phyloP scores from a whole-genome alignment of 192 early-diverging fungal species.

The Podila epicladia region DNA sequence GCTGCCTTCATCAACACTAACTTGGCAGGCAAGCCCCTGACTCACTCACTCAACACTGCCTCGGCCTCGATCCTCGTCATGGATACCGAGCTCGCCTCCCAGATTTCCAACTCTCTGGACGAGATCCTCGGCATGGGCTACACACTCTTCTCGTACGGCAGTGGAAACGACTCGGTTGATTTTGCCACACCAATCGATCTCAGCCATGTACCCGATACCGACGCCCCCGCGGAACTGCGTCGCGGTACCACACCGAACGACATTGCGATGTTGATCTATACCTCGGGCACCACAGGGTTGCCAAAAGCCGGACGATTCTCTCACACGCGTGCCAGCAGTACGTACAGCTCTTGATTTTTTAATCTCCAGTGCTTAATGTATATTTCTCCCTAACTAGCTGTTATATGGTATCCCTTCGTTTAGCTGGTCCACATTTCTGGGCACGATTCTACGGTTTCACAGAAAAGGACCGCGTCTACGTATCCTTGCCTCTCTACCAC shows the following conservation, averaged over 20 bases:
- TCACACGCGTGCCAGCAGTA: slow-evolving; percentile 49
- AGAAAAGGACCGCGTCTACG: slow-evolving; percentile 63
- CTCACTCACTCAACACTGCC: slow-evolving; percentile 54
- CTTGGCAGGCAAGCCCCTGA: slow-evolving; percentile 53
- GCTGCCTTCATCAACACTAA: slow-evolving; percentile 74
- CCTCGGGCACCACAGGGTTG: slow-evolving; percentile 69
- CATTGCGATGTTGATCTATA: slow-evolving; percentile 57
- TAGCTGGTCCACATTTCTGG: slow-evolving; percentile 26
- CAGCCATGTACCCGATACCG: slow-evolving; percentile 8
- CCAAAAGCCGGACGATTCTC: slow-evolving; percentile 66
- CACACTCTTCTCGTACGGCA: slow-evolving; percentile 23
- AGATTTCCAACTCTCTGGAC: slow-evolving; percentile 13
- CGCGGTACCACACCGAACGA: slow-evolving; percentile 14
- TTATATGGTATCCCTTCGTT: too few species aligned
- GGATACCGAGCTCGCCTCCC: slow-evolving; percentile 39
- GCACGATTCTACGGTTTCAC: slow-evolving; percentile 21
- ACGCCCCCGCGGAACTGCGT: slow-evolving; percentile 15
- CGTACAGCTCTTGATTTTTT: not conserved
- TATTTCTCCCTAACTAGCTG: too few species aligned
- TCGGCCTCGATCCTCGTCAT: slow-evolving; percentile 38
- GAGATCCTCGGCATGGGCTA: slow-evolving; percentile 32
- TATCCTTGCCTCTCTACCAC: slow-evolving; percentile 73
- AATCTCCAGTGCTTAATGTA: not conserved
- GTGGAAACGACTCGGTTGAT: slow-evolving; percentile 24
- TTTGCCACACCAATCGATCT: slow-evolving; percentile 50